These are phyloP conservation scores for Prototheca cutis DNA, from an alignment of 163 green algal species.

Conservation along the genomic window DNA sequence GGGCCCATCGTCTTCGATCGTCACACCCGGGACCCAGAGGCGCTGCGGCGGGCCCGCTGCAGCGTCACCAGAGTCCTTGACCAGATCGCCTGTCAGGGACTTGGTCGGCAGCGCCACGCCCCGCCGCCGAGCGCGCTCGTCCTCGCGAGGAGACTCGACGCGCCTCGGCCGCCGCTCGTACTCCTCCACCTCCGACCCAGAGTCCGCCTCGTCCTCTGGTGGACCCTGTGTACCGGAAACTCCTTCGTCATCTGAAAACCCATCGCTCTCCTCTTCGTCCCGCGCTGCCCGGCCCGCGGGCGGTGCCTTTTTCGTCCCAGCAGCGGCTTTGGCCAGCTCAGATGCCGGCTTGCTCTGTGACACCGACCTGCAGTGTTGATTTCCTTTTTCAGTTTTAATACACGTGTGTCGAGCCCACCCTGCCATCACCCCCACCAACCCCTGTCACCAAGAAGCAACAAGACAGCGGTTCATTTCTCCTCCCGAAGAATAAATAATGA, in stretches of 20 bases:
- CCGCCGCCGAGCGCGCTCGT: conserved; percentile 10
- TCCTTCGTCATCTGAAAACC: neutral
- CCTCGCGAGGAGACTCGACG: neutral
- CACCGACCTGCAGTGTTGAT: neutral
- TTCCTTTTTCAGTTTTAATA: no score
- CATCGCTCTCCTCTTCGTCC: conserved; percentile 3
- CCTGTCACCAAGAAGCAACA: no score
- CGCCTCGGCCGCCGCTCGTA: conserved; percentile 35
- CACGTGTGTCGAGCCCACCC: no score
- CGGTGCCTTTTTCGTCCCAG: conserved; percentile 5
- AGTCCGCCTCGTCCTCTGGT: conserved; percentile 10
- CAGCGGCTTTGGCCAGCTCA: neutral
- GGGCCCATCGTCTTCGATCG: conserved; percentile 26
- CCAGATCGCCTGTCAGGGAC: conserved; percentile 37
- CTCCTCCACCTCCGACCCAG: conserved; percentile 29
- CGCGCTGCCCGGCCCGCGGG: neutral
- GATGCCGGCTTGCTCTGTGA: neutral
- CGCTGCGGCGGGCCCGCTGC: neutral
- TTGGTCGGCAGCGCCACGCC: conserved; percentile 47
- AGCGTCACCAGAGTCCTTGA: conserved; percentile 19
- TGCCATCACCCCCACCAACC: no score
- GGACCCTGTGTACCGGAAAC: neutral
- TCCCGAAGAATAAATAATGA: no score
- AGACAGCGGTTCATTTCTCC: no score
- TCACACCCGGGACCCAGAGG: conserved; percentile 30